Percentiles rank a stretch among this genome's conserved stretches.
These are phyloP conservation scores for Juglanconis juglandina DNA, from an alignment of 2,329 filamentous ascomycete species.

Conservation along the genomic window DNA sequence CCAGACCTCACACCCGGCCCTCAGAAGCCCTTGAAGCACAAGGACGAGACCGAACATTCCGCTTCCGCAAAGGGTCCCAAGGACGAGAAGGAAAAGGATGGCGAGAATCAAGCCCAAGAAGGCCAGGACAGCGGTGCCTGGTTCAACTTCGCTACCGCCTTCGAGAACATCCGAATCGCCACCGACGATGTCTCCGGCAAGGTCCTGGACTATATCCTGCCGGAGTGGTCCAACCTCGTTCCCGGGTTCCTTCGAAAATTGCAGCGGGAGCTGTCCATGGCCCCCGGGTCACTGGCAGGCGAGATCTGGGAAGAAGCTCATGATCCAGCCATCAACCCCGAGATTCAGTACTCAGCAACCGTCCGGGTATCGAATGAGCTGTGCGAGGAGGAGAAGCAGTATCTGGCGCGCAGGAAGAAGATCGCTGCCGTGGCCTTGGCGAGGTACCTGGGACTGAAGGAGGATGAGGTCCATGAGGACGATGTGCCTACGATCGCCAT, in stretches of 20 bases:
- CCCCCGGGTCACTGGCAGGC: slow-evolving; percentile 81
- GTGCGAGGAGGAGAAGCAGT: slow-evolving; percentile 78
- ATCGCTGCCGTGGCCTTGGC: slow-evolving; percentile 72
- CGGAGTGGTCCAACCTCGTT: slow-evolving; percentile 75
- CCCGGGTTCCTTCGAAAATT: slow-evolving; percentile 78
- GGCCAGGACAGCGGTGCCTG: slow-evolving; percentile 37
- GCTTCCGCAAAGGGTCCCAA: slow-evolving; percentile 3
- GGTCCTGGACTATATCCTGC: slow-evolving; percentile 69
- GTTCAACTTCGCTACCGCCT: slow-evolving; percentile 43
- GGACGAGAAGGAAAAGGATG: slow-evolving; percentile 19
- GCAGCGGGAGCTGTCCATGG: slow-evolving; percentile 82
- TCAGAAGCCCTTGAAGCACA: slow-evolving; percentile 16
- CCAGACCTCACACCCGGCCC: slow-evolving; percentile 15
- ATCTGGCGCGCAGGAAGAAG: slow-evolving; percentile 64
- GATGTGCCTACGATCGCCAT: slow-evolving; percentile 92
- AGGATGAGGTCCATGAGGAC: slow-evolving; percentile 81
- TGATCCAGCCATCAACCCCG: slow-evolving; percentile 77
- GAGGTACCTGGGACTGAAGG: slow-evolving; percentile 73
- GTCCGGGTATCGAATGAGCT: slow-evolving; percentile 80
- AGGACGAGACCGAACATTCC: slow-evolving; percentile 8
- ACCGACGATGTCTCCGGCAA: slow-evolving; percentile 55
- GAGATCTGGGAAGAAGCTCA: slow-evolving; percentile 93
- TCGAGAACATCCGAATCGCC: slow-evolving; percentile 52
- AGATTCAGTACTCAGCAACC: slow-evolving; percentile 75
- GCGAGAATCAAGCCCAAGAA: slow-evolving; percentile 15